phyloP scores from a whole-genome alignment of 2,329 filamentous ascomycete genomes.

The Venturia effusa region DNA sequence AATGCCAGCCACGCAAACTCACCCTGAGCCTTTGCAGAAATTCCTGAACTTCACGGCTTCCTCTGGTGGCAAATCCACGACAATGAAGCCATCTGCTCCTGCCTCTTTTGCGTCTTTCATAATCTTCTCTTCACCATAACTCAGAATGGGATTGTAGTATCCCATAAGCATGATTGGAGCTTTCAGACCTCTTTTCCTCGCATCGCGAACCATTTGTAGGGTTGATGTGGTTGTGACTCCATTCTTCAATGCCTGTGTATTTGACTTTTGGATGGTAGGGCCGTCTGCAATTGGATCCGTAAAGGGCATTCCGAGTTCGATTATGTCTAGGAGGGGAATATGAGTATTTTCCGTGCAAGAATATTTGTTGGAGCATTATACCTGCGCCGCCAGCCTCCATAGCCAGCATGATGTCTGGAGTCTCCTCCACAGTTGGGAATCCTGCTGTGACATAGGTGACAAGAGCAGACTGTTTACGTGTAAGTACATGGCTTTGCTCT shows the following conservation, averaged over 20 bases:
- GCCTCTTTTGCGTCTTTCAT: slow-evolving; percentile 73
- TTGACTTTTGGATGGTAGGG: slow-evolving; percentile 90
- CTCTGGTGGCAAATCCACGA: slow-evolving; percentile 91
- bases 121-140: slow-evolving; percentile 86
- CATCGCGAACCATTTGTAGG: slow-evolving; percentile 73
- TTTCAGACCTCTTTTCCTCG: slow-evolving; percentile 64
- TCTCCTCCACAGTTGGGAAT: slow-evolving; percentile 72
- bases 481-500: slow-evolving; percentile 1
- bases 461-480: slow-evolving; percentile 55
- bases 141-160: slow-evolving; percentile 94
- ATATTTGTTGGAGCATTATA: slow-evolving; percentile 29
- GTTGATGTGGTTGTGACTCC: slow-evolving; percentile 73
- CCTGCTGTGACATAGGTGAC: slow-evolving; percentile 96
- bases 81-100: slow-evolving; percentile 91
- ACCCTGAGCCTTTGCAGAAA: slow-evolving; percentile 68
- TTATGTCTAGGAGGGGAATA: slow-evolving; percentile 54
- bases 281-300: slow-evolving; percentile 97
- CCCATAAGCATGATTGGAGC: slow-evolving; percentile 91
- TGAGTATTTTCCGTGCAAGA: not conserved
- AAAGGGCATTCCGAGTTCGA: slow-evolving; percentile 93
- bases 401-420: slow-evolving; percentile 71
- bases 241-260: slow-evolving; percentile 79
- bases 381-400: slow-evolving; percentile 90
- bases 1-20: slow-evolving; percentile 22
- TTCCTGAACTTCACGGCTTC: slow-evolving; percentile 88